Evolutionary conservation across 2,329 filamentous ascomycete species (phyloP), one percentile per base, ranked within the genome.

Genomic region (Aspergillus quadricinctus): DNA sequence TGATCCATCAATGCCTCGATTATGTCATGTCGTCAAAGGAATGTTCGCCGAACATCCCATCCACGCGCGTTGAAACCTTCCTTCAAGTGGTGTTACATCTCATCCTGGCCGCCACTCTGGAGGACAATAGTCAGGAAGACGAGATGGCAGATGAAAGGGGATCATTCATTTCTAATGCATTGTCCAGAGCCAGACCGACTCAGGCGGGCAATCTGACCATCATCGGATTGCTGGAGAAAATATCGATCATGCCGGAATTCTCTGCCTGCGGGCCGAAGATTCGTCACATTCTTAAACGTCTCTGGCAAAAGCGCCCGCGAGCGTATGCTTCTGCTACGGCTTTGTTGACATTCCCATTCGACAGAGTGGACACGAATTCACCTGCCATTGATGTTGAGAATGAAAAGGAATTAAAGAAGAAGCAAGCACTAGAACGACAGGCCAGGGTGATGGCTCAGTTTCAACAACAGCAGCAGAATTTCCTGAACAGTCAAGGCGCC

Each of bases 371-470:
- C 62, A 92, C 90, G 4, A 86, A 87, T 3, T 94, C 91, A 1
- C 91, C 92, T n/a, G 89, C 89, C 14, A 82, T 80, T 54, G 82
- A 80, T 53, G 80, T 84, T 59, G 78, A 80, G 35, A 76, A 78
- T 55, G 79, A 82, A 67, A 83, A 85, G 17, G 89, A 93, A 72
- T 79, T 85, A 58, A 96, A 93, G 78, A 99, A 97, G 80, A 89
- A 89, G 73, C 90, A 93, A 52, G 94, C 94, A 0, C 77, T 92
- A 43, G 93, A 92, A 65, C 86, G 94, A 23, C 92, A 97, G 73
- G 92, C 92, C 1, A 89, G 86, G 67, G 91, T 99, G 31, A 97
- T 99, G 92, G 94, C 92, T 1, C 92, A 97, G 69, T 97, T 99
- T 75, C 94, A 97, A 71, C 89, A 96, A 69, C 93, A 99, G 69